phyloP scores from a whole-genome alignment of 2,329 filamentous ascomycete genomes.

The Elsinoe australis region DNA sequence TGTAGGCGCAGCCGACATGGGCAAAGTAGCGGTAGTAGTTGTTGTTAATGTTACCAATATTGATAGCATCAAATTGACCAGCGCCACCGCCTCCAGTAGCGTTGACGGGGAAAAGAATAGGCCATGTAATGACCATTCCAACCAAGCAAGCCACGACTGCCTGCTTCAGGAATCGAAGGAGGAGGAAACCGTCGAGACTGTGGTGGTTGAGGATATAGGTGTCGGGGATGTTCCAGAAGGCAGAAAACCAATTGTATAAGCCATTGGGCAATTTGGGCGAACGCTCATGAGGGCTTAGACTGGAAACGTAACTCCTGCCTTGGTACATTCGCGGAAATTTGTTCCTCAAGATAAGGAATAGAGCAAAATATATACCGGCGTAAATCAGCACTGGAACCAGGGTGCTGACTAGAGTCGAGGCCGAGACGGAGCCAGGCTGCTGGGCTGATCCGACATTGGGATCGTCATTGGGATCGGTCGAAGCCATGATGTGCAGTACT shows the following conservation, averaged over 20 bases:
- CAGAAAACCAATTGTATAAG: slow-evolving; percentile 36
- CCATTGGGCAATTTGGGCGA: slow-evolving; percentile 33
- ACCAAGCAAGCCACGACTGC: slow-evolving; percentile 71
- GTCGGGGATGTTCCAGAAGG: slow-evolving; percentile 54
- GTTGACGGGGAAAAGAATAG: slow-evolving; percentile 82
- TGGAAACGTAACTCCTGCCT: slow-evolving; percentile 40
- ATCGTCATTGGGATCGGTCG: slow-evolving; percentile 7
- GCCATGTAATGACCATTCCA: slow-evolving; percentile 78
- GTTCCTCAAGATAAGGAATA: slow-evolving; percentile 36
- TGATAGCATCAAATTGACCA: slow-evolving; percentile 65
- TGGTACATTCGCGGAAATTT: slow-evolving; percentile 39
- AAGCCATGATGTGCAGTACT: neutral
- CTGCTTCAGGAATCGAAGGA: slow-evolving; percentile 80
- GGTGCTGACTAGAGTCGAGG: slow-evolving; percentile 30
- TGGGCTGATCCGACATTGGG: slow-evolving; percentile 6
- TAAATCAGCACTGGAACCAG: slow-evolving; percentile 30
- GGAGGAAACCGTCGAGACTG: slow-evolving; percentile 85
- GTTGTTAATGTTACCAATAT: slow-evolving; percentile 67
- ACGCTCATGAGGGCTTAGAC: slow-evolving; percentile 35
- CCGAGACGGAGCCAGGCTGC: slow-evolving; percentile 22
- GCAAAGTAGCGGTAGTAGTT: slow-evolving; percentile 66
- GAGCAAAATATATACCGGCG: slow-evolving; percentile 29
- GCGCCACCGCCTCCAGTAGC: slow-evolving; percentile 64
- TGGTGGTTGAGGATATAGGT: slow-evolving; percentile 80
- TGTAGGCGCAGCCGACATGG: slow-evolving; percentile 69